Conservation (phyloP, 192 early-diverging fungal genomes). For the Dissophora globulifera region DNA sequence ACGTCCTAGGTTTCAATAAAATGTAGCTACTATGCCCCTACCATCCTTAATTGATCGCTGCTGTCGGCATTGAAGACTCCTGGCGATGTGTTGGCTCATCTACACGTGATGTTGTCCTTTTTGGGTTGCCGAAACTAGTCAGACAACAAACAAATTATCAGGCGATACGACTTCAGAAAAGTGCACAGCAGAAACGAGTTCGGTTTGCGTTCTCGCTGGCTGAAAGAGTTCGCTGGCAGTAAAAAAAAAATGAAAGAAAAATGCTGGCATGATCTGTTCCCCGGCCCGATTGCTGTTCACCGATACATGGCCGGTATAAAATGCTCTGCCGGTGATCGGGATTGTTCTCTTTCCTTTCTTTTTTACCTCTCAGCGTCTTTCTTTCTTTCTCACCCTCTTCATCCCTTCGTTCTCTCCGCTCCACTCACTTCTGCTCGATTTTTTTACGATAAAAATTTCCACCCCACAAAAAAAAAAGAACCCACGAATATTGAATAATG, state of each 20-base stretch:
- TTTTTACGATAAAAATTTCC: neutral
- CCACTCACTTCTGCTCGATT: conserved; percentile 5
- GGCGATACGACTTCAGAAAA: neutral
- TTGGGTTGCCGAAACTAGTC: neutral
- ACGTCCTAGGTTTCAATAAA: no score
- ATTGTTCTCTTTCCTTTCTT: conserved; percentile 1
- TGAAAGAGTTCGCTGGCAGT: neutral
- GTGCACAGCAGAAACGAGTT: neutral
- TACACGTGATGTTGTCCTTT: neutral
- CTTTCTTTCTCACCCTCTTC: conserved; percentile 1
- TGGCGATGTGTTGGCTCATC: neutral
- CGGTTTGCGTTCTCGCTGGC: conserved; percentile 34
- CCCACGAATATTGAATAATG: conserved; percentile 1
- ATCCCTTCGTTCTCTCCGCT: neutral
- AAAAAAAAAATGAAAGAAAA: neutral
- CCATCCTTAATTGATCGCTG: no score
- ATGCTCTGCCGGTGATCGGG: no score
- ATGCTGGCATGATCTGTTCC: neutral
- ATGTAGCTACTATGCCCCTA: no score
- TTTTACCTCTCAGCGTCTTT: neutral
- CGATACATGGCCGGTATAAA: neutral
- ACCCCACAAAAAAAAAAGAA: conserved; percentile 14
- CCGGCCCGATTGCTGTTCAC: conserved; percentile 1
- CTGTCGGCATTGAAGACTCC: no score
- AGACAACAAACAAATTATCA: conserved; percentile 10